Evolutionary conservation across 2,329 filamentous ascomycete species (phyloP).

Genomic region (Clonostachys rosea): DNA sequence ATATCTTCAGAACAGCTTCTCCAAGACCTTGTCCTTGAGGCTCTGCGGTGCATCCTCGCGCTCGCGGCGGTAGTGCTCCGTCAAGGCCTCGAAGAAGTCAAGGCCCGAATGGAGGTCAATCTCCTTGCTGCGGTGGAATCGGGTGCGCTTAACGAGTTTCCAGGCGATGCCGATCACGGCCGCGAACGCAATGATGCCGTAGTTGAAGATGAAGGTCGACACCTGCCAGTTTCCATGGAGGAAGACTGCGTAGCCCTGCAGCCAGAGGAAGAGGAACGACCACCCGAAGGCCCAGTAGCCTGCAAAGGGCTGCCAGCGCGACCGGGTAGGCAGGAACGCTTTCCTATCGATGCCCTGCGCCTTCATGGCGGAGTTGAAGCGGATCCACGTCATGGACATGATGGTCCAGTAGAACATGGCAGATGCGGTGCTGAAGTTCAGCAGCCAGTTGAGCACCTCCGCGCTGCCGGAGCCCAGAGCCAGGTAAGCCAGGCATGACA

Average conservation of each 20-base stretch:
- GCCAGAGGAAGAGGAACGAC: constrained; percentile 1
- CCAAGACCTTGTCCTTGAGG: background rate
- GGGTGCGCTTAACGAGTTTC: background rate
- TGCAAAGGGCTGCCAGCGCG: constrained; percentile 1
- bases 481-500: constrained; percentile 1
- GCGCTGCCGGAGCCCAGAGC: background rate
- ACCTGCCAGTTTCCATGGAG: background rate
- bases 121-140: background rate
- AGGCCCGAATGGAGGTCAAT: background rate
- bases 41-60: background rate
- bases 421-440: constrained; percentile 2
- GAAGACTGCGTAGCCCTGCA: background rate
- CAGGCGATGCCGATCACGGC: background rate
- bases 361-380: constrained; percentile 2
- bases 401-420: constrained; percentile 1
- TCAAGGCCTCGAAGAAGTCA: background rate
- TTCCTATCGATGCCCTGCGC: constrained; percentile 3
- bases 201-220: constrained; percentile 1
- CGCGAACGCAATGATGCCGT: background rate
- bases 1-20: background rate
- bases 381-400: constrained; percentile 3
- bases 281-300: constrained; percentile 1
- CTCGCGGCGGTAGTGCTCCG: background rate
- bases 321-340: background rate
- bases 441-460: constrained; percentile 1